phyloP scores from a whole-genome alignment of 371 early-diverging fungal species.

The Apophysomyces elegans region DNA sequence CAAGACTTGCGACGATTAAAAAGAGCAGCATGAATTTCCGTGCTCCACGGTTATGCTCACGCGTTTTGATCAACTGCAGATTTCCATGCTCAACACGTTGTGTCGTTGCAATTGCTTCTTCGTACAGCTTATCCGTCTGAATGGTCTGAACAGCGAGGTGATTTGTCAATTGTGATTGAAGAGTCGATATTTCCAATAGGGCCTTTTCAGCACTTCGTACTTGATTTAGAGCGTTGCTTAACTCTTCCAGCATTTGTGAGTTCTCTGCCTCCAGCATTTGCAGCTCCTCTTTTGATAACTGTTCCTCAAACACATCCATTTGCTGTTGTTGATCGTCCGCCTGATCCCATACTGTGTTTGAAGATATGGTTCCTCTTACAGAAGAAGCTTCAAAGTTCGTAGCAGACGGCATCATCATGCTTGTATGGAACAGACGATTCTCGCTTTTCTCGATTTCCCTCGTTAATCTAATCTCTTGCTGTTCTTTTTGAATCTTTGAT shows the following conservation, averaged over 20 bases:
- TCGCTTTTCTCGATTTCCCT: slow-evolving; percentile 58
- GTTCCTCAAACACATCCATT: slow-evolving; percentile 42
- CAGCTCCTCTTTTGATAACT: slow-evolving; percentile 61
- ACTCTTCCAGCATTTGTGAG: slow-evolving; percentile 56
- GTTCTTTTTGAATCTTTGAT: slow-evolving; percentile 55
- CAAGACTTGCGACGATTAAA: slow-evolving; percentile 64
- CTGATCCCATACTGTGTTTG: slow-evolving; percentile 2
- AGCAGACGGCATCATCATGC: slow-evolving; percentile 1
- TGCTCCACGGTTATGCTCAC: slow-evolving; percentile 59
- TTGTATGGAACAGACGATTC: slow-evolving; percentile 41
- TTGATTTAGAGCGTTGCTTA: slow-evolving; percentile 65
- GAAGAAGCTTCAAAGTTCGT: slow-evolving; percentile 11
- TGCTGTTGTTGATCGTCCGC: slow-evolving; percentile 3
- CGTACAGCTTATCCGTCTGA: slow-evolving; percentile 71
- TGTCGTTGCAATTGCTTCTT: slow-evolving; percentile 65
- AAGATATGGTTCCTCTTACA: slow-evolving; percentile 11
- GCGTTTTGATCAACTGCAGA: slow-evolving; percentile 54
- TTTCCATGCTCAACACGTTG: slow-evolving; percentile 67
- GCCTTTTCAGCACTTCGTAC: slow-evolving; percentile 70
- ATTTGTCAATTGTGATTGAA: slow-evolving; percentile 65
- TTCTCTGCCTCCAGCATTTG: slow-evolving; percentile 68
- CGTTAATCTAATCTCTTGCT: slow-evolving; percentile 55
- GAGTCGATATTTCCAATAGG: slow-evolving; percentile 67
- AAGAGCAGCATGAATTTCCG: slow-evolving; percentile 68
- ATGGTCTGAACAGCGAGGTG: slow-evolving; percentile 71